Percentiles rank a stretch among this genome's conserved stretches.
phyloP scores from a whole-genome alignment of 345 rosid genomes.

The Melastoma malabathricum region DNA sequence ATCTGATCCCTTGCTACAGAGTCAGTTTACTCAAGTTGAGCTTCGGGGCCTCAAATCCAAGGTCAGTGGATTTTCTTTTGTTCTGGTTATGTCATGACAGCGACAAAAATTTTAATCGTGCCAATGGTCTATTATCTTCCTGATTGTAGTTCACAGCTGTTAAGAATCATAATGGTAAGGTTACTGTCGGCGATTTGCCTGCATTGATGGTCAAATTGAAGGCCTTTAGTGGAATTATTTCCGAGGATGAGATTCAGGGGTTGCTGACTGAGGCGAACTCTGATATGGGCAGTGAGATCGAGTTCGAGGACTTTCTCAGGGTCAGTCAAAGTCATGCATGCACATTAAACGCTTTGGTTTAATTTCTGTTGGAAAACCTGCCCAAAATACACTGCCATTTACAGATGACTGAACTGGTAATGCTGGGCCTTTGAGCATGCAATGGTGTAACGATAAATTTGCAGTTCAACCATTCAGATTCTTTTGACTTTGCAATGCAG shows the following conservation, averaged over 20 bases:
- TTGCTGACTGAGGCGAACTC: slow-evolving; percentile 27
- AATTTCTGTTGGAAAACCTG: not conserved
- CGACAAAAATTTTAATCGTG: not conserved
- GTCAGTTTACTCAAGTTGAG: slow-evolving; percentile 82
- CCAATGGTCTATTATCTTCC: not conserved
- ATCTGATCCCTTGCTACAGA: slow-evolving; percentile 75
- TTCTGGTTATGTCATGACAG: not conserved
- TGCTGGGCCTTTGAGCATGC: no score
- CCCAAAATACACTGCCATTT: no score
- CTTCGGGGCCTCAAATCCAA: slow-evolving; percentile 74
- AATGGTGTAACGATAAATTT: no score
- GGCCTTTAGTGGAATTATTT: slow-evolving; percentile 36
- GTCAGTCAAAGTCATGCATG: slow-evolving; percentile 22
- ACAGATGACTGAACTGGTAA: no score
- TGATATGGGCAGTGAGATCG: slow-evolving; percentile 34
- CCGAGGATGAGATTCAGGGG: slow-evolving; percentile 48
- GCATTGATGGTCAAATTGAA: slow-evolving; percentile 49
- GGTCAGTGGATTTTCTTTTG: slow-evolving; percentile 23
- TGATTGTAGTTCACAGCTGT: slow-evolving; percentile 32
- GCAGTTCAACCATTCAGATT: no score
- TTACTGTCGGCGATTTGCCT: slow-evolving; percentile 48
- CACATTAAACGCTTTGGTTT: not conserved
- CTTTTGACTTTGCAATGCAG: not conserved
- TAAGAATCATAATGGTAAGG: slow-evolving; percentile 53
- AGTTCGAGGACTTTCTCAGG: slow-evolving; percentile 72